Evolutionary conservation across 2,329 filamentous ascomycete species (phyloP), one percentile per base, ranked within the genome.

Genomic region (Aspergillus eucalypticola): DNA sequence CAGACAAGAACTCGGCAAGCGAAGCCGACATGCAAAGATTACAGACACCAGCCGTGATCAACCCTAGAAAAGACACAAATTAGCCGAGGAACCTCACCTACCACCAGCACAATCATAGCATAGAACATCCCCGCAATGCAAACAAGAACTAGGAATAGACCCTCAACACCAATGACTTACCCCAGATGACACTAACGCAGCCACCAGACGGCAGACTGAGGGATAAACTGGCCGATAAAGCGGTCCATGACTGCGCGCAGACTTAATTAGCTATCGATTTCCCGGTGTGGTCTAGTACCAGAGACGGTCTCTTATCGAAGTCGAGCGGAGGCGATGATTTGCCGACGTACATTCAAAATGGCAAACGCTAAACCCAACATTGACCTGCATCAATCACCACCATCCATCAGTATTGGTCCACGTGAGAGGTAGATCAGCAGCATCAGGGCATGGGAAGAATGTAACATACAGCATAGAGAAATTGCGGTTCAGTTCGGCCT

Each of bases 161-260:
- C 27, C 4, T 7, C 8, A 15, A 7, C 44, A 48, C 13, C 19
- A 15, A 23, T n/a, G n/a, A 17, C 66, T 62, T 67, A 85, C 90
- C 90, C 90, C 90, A 93, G 60, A 93, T 83, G 42, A 92, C 88
- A 60, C 87, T 84, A 7, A 84, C 86, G 19, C 87, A 84, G 0
- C 90, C 90, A 44, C 90, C 90, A 13, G 86, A 89, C 1, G 90
- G 88, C 32, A 93, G 78, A 19, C 86, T 85, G 5, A 88, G 77
- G 3, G 81, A 83, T 49, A 88, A 73, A 57, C 83, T 86, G 1
- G 85, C 80, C 2, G 84, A 84, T 7, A 87, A 75, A 15, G 85
- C 85, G 2, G 85, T 87, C 85, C 85, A 88, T 15, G 84, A 85
- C 74, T 76, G 17, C 7, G 27, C 58, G 42, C 48, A 55, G 27